These are phyloP conservation scores for Penicillium riverlandense DNA, from an alignment of 495 filamentous ascomycete genomes.

Conservation along the genomic window DNA sequence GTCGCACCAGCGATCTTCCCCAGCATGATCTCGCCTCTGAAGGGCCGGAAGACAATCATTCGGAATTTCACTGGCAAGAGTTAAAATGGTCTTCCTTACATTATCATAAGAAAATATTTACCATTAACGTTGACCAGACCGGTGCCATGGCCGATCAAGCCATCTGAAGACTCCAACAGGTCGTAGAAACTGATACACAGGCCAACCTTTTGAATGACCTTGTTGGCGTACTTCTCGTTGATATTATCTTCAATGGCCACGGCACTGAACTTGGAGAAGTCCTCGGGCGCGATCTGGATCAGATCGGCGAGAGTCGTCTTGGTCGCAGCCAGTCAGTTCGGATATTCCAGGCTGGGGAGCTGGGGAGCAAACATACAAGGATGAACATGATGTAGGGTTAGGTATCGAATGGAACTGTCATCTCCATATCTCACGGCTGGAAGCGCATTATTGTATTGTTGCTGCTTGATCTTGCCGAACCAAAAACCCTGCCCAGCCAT, in stretches of 20 bases:
- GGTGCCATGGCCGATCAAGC: slow-evolving; percentile 82
- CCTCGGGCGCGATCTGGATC: slow-evolving; percentile 79
- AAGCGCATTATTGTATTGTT: too few relatives aligned
- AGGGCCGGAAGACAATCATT: slow-evolving; percentile 88
- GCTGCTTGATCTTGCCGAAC: not conserved
- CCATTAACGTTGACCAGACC: slow-evolving; percentile 90
- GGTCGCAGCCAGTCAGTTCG: slow-evolving; percentile 2
- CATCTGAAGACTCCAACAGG: slow-evolving; percentile 77
- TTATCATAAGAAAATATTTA: slow-evolving; percentile 18
- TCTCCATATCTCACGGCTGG: not conserved
- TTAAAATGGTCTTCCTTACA: too few relatives aligned
- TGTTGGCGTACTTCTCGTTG: slow-evolving; percentile 93
- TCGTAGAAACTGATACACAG: slow-evolving; percentile 91
- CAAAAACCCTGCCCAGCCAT: slow-evolving; percentile 4
- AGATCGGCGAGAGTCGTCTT: slow-evolving; percentile 77
- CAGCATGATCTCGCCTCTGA: slow-evolving; percentile 81
- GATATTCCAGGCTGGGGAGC: too few relatives aligned
- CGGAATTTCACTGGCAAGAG: slow-evolving; percentile 69
- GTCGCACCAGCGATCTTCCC: slow-evolving; percentile 71
- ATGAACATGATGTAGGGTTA: slow-evolving; percentile 44
- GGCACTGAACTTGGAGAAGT: slow-evolving; percentile 71
- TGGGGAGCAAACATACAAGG: slow-evolving; percentile 30
- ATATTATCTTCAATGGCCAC: slow-evolving; percentile 87
- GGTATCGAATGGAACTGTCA: not conserved
- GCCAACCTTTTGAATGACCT: slow-evolving; percentile 74